Base-by-base conservation (phyloP, 371 early-diverging fungal species). In the Mortierella polycephala region DNA sequence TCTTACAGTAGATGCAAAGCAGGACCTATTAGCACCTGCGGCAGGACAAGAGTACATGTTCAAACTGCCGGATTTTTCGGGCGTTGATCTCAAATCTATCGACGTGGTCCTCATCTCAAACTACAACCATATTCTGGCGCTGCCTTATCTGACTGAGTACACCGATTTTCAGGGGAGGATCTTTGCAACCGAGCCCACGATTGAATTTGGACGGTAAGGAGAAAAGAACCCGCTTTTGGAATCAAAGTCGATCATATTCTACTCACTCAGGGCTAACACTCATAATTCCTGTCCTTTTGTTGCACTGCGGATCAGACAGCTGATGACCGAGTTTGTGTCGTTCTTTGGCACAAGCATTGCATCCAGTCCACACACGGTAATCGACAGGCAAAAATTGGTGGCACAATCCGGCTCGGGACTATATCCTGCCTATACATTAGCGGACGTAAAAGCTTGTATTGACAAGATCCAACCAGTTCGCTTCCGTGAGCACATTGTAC, bases 81-180 rank as follows among this genome's bases (percentile, higher is more conserved):
- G 85, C 5, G 82, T 91, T 1, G 87, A 90, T 70, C 70, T 88
- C 44, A 81, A 83, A 41, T 79, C 81, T 0, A 86, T 96, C 41
- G 95, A 96, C 75, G 85, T 92, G 46, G 87, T 96, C 10, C 77
- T 96, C 9, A 83, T 96, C 47, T 86, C 94, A 56, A 92, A 94
- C 82, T 87, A 85, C 69, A 87, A 90, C 56, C 87, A 90, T 47
- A 89, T 94, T 82, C 81, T 90, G 37, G 92, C 94, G 30, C 82
- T 96, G 41, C 96, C 96, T 11, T 96, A 86, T 62, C 75, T 96
- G 60, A 95, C 95, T 0, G 96, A 96, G 66, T 92, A 91, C 81
- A 85, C 93, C 9, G 91, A 88, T 23, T 96, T 96, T 74, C 85
- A 89, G 49, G 96, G 96, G 14, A 86, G 86, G 20, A 90, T 96